phyloP scores from a whole-genome alignment of 2,329 filamentous ascomycete genomes.

The Penicillium sp. region DNA sequence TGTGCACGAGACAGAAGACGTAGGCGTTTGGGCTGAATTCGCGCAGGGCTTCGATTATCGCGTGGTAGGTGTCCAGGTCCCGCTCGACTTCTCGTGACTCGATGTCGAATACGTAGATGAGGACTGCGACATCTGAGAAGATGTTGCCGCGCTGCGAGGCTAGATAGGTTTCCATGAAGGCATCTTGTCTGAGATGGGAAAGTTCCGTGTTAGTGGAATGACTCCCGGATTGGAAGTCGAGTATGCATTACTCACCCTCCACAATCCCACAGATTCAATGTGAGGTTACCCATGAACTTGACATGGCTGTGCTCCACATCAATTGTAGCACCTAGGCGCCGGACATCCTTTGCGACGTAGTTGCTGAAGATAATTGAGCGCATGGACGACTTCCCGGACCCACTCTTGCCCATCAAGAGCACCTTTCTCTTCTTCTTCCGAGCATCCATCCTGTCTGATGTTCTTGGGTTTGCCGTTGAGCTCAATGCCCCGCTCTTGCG shows the following conservation, averaged over 20 bases:
- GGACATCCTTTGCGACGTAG: conserved; percentile 94
- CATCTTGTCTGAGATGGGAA: conserved; percentile 68
- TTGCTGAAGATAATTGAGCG: conserved; percentile 98
- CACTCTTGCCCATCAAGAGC: conserved; percentile 89
- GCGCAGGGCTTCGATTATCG: conserved; percentile 81
- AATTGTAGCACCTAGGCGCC: conserved; percentile 89
- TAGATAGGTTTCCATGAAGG: conserved; percentile 98
- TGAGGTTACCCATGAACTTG: conserved; percentile 97
- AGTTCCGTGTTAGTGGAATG: neutral
- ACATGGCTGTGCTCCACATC: conserved; percentile 98
- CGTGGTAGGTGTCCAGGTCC: conserved; percentile 87
- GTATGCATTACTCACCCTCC: conserved; percentile 62
- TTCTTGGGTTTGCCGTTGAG: conserved; percentile 13
- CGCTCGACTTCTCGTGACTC: conserved; percentile 92
- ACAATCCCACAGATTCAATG: conserved; percentile 97
- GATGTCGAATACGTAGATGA: conserved; percentile 99
- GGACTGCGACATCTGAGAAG: conserved; percentile 91
- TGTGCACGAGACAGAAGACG: conserved; percentile 95
- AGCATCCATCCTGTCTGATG: conserved; percentile 37
- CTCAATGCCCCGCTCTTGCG: conserved; percentile 24
- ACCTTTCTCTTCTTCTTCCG: conserved; percentile 79
- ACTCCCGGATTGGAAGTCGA: neutral
- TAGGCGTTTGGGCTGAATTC: conserved; percentile 79
- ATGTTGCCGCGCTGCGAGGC: conserved; percentile 93
- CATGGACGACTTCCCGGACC: conserved; percentile 98